These are phyloP conservation scores for Barnettozyma sp. DNA, from an alignment of 805 yeast species.

Conservation along the genomic window DNA sequence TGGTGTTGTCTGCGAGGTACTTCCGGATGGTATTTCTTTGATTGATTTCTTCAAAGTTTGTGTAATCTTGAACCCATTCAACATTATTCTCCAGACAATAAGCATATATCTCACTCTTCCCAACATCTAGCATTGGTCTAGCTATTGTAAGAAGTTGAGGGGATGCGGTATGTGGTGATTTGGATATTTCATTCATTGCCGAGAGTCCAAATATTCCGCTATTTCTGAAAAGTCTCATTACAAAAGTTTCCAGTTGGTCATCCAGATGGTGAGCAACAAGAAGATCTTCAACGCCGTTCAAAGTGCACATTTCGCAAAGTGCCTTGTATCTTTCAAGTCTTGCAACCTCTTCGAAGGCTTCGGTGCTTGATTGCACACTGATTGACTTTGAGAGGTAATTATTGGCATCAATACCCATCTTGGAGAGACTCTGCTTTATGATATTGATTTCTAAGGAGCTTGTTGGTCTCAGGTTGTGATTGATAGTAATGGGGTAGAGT, in stretches of 20 bases:
- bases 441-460: slow-evolving; percentile 23
- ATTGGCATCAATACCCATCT: slow-evolving; percentile 11
- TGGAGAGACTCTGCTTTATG: slow-evolving; percentile 12
- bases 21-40: slow-evolving; percentile 49
- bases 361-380: slow-evolving; percentile 14
- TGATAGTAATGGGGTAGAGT: slow-evolving; percentile 55
- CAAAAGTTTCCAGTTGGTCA: slow-evolving; percentile 67
- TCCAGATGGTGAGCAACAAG: slow-evolving; percentile 62
- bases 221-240: slow-evolving; percentile 43
- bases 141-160: slow-evolving; percentile 24
- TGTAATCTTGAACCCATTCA: slow-evolving; percentile 64
- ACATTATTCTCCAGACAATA: slow-evolving; percentile 38
- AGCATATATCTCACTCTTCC: slow-evolving; percentile 38
- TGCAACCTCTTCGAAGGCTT: slow-evolving; percentile 53
- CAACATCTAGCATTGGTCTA: slow-evolving; percentile 47
- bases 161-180: slow-evolving; percentile 14
- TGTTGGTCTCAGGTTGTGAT: slow-evolving; percentile 49
- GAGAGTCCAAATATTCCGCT: slow-evolving; percentile 51
- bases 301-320: slow-evolving; percentile 36
- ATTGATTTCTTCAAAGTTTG: slow-evolving; percentile 49
- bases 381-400: slow-evolving; percentile 30
- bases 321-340: slow-evolving; percentile 44
- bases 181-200: slow-evolving; percentile 37
- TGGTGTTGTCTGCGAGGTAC: slow-evolving; percentile 14
- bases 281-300: slow-evolving; percentile 30